phyloP scores from a whole-genome alignment of 495 filamentous ascomycete species.

The Corynascus novoguineensis region DNA sequence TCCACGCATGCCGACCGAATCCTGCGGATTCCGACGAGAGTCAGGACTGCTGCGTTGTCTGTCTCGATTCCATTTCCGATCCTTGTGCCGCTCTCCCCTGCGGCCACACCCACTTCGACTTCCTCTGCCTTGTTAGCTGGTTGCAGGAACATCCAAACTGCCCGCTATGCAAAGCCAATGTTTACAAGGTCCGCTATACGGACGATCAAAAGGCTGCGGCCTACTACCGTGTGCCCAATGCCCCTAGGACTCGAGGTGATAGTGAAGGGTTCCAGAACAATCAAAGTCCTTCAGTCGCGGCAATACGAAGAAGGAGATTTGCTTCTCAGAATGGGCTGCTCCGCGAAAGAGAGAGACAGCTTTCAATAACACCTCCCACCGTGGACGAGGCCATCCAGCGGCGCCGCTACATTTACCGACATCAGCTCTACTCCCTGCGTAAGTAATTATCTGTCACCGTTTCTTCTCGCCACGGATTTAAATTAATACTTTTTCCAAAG shows the following conservation, averaged over 20 bases:
- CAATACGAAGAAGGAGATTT: neutral
- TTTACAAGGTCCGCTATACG: constrained; percentile 65
- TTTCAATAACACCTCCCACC: constrained; percentile 21
- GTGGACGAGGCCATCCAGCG: constrained; percentile 56
- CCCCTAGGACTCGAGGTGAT: neutral
- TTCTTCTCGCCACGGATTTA: neutral
- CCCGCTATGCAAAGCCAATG: constrained; percentile 69
- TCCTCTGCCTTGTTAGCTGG: constrained; percentile 79
- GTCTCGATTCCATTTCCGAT: constrained; percentile 69
- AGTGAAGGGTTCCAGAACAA: neutral
- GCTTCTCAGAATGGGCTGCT: neutral
- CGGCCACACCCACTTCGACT: constrained; percentile 76
- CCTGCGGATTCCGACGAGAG: neutral
- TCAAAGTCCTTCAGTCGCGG: neutral
- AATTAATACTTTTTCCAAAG: constrained; percentile 7
- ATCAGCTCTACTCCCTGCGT: constrained; percentile 73
- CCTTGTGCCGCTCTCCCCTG: constrained; percentile 67
- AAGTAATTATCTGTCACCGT: constrained; percentile 15
- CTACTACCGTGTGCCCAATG: constrained; percentile 39
- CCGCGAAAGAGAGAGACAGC: neutral
- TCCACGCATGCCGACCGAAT: constrained; percentile 29
- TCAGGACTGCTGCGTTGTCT: constrained; percentile 58
- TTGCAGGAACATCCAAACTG: constrained; percentile 66
- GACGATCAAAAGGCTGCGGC: constrained; percentile 48
- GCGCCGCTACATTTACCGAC: constrained; percentile 69